Evolutionary conservation across 164 flowering plant genomes (phyloP), one percentile per base, ranked within the genome.

Genomic region (Umbellularia californica): DNA sequence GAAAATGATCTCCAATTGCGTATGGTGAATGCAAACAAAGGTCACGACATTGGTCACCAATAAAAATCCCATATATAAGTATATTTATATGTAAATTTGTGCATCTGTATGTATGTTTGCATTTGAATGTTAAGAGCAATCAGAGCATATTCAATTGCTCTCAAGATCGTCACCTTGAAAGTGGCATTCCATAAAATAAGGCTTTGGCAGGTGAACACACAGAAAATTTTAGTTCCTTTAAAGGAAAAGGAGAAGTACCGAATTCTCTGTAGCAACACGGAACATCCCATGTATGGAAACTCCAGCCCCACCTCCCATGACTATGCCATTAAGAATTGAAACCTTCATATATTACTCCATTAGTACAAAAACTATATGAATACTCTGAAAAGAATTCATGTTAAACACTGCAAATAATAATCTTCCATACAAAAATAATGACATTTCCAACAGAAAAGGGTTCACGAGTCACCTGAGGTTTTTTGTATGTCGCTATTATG

Each of bases 221-320:
- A 15, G 47, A 20, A 67, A 67, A 28, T 64, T 23, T 25, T 11
- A 67, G 70, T 12, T 41, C 14, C 28, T 69, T 33, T 11, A 62
- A 70, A 69, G 77, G 50, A 58, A 65, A 50, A 70, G 27, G 58
- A 79, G 6, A 72, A 70, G 68, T 90, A 95, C 99, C 87, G 98
- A 82, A 72, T 93, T 93, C 79, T 95, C 98, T 41, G 99, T 95
- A 23, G 85, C 96, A 72, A 93, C 82, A 7, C 98, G 95, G 76
- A 93, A 95, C 86, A 91, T 85, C 64, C 99, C 99, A 82, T 93
- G 98, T 33, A 92, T 79, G 30, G 98, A 93, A 77, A 76, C 86
- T 72, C 99, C 99, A 78, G 91, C 93, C 7, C 98, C 99, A 68
- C 99, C 98, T 72, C 99, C 99, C 95, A 93, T 88, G 71, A 90